Evolutionary conservation across 441 rosid species (phyloP).

Genomic region (Daphne laureola): DNA sequence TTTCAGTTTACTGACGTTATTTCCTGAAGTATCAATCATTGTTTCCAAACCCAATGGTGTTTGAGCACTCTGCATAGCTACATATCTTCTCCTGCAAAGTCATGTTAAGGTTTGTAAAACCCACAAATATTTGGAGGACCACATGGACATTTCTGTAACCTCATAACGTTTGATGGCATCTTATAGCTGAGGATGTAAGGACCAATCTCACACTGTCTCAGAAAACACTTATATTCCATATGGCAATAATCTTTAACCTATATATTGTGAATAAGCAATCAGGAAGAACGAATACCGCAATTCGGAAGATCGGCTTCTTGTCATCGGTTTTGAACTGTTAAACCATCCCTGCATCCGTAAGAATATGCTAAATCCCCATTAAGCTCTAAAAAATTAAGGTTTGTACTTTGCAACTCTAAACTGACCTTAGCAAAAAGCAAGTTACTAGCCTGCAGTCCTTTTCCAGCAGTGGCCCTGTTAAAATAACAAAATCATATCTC

Average conservation of each 20-base stretch:
- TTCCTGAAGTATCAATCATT: constrained; percentile 20
- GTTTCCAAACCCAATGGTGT: constrained; percentile 32
- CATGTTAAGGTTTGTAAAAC: not conserved
- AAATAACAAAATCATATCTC: not conserved
- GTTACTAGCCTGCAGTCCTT: constrained; percentile 39
- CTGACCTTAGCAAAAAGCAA: constrained; percentile 56
- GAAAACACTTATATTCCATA: too few species aligned
- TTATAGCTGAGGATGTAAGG: too few species aligned
- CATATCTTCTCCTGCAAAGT: constrained; percentile 53
- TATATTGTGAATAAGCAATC: too few species aligned
- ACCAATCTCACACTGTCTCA: too few species aligned
- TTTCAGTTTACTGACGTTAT: constrained; percentile 25
- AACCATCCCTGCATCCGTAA: constrained; percentile 54
- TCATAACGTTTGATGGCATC: too few species aligned
- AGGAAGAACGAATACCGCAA: constrained; percentile 30
- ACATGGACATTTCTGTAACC: too few species aligned
- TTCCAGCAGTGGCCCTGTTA: constrained; percentile 38
- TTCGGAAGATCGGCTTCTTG: constrained; percentile 74
- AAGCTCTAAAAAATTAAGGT: not conserved
- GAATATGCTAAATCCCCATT: not conserved
- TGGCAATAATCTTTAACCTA: too few species aligned
- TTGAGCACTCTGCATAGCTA: constrained; percentile 52
- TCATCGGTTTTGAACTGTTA: constrained; percentile 68
- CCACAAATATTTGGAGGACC: too few species aligned
- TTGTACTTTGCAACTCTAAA: constrained; percentile 8